Conservation (phyloP, 2,329 filamentous ascomycete species). For the Echinosphaeria canescens region DNA sequence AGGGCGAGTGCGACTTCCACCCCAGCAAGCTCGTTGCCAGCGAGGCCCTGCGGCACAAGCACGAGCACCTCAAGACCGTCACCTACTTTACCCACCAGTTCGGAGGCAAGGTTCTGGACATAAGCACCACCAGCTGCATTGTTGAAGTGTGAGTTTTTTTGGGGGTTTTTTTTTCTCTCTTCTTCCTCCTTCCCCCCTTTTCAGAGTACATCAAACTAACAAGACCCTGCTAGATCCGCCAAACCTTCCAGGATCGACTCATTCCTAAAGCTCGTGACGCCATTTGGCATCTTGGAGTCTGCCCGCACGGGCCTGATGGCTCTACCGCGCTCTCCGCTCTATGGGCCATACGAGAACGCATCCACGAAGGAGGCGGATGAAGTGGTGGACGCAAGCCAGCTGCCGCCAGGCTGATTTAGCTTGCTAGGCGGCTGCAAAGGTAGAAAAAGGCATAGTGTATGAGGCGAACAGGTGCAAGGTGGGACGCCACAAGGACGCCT, state of each 20-base stretch:
- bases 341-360: conserved; percentile 45
- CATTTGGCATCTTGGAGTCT: conserved; percentile 93
- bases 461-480: no score
- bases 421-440: no score
- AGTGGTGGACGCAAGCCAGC: conserved; percentile 79
- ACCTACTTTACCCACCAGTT: conserved; percentile 97
- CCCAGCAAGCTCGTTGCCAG: conserved; percentile 69
- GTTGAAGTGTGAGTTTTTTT: conserved; percentile 84
- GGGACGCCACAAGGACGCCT: no score
- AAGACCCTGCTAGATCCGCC: conserved; percentile 65
- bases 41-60: conserved; percentile 86
- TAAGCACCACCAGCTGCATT: conserved; percentile 96
- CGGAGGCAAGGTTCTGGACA: conserved; percentile 91
- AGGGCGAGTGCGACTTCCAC: conserved; percentile 49
- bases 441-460: no score
- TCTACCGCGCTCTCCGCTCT: conserved; percentile 75
- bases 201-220: conserved; percentile 37
- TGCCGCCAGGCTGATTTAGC: conserved; percentile 58
- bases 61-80: conserved; percentile 90
- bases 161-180: no score
- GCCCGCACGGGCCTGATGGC: conserved; percentile 95
- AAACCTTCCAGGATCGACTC: conserved; percentile 90
- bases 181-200: no score
- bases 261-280: conserved; percentile 86
- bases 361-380: conserved; percentile 75